Percentiles rank a stretch among this genome's conserved stretches.
Conservation (phyloP, 495 filamentous ascomycete species). For the Aspergillus sclerotiicarbonarius region DNA sequence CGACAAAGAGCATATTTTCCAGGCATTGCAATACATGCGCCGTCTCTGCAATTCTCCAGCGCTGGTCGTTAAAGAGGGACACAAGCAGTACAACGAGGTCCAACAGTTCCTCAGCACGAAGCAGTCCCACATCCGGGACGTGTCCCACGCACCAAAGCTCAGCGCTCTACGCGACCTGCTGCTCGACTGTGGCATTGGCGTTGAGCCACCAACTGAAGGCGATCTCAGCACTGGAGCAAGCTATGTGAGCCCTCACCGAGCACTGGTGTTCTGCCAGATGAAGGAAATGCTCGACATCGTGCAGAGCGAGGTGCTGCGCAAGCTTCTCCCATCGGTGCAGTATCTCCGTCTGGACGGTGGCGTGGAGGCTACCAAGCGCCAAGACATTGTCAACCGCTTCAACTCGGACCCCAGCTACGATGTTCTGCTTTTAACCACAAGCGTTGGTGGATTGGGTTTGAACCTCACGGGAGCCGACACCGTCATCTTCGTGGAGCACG, state of each 20-base stretch:
- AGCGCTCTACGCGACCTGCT: slow-evolving; percentile 84
- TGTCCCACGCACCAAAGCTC: slow-evolving; percentile 88
- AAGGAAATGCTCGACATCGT: slow-evolving; percentile 99
- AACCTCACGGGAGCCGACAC: slow-evolving; percentile 98
- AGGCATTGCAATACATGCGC: slow-evolving; percentile 98
- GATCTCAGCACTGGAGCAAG: slow-evolving; percentile 65
- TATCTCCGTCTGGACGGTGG: slow-evolving; percentile 88
- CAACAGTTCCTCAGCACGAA: slow-evolving; percentile 69
- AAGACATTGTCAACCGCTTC: slow-evolving; percentile 97
- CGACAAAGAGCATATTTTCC: slow-evolving; percentile 98
- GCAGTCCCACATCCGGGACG: slow-evolving; percentile 72
- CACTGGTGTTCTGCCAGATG: slow-evolving; percentile 98
- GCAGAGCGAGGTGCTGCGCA: slow-evolving; percentile 82
- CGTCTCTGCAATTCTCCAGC: slow-evolving; percentile 98
- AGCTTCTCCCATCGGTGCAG: slow-evolving; percentile 80
- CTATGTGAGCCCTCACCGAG: slow-evolving; percentile 91
- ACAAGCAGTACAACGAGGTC: slow-evolving; percentile 85
- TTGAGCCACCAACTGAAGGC: slow-evolving; percentile 51
- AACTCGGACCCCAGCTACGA: slow-evolving; percentile 97
- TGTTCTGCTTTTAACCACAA: slow-evolving; percentile 86
- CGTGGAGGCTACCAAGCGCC: slow-evolving; percentile 84
- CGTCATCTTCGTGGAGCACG: slow-evolving; percentile 98
- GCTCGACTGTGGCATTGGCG: slow-evolving; percentile 92
- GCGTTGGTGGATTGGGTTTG: slow-evolving; percentile 88
- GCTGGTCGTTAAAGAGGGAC: slow-evolving; percentile 87